Conservation (phyloP, 306 rosid genomes). For the Prosopis cineraria region DNA sequence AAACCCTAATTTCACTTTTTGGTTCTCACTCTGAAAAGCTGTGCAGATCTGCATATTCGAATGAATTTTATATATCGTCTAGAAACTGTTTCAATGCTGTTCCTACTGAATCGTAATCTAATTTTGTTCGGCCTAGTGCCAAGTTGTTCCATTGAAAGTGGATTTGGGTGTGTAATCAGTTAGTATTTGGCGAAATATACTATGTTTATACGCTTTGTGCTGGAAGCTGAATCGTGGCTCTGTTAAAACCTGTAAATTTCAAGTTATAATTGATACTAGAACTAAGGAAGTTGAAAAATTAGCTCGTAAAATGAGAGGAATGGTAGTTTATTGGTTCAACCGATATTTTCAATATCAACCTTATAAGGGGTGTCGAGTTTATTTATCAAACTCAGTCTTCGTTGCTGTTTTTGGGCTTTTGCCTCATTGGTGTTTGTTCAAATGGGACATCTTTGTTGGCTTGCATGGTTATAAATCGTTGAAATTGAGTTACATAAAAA, state of each 20-base stretch:
- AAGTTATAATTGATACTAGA: neutral
- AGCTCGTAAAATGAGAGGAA: neutral
- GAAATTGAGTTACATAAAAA: neutral
- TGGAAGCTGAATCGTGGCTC: neutral
- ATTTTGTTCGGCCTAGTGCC: neutral
- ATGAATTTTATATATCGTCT: neutral
- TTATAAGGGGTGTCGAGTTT: neutral
- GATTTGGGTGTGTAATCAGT: neutral
- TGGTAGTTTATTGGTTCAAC: neutral
- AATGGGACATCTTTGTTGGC: neutral
- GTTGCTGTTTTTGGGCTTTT: conserved; percentile 2
- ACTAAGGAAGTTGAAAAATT: neutral
- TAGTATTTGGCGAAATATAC: neutral
- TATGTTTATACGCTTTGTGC: neutral
- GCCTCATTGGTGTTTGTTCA: neutral
- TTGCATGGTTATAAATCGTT: neutral
- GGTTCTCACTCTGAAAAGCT: neutral
- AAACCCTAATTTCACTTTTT: conserved; percentile 27
- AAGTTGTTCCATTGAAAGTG: neutral
- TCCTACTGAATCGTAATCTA: neutral
- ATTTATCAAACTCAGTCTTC: neutral
- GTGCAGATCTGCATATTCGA: neutral
- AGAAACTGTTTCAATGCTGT: neutral
- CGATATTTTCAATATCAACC: neutral
- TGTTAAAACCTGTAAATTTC: neutral